Conservation (phyloP, 2,329 filamentous ascomycete genomes). For the Fusarium secorum region DNA sequence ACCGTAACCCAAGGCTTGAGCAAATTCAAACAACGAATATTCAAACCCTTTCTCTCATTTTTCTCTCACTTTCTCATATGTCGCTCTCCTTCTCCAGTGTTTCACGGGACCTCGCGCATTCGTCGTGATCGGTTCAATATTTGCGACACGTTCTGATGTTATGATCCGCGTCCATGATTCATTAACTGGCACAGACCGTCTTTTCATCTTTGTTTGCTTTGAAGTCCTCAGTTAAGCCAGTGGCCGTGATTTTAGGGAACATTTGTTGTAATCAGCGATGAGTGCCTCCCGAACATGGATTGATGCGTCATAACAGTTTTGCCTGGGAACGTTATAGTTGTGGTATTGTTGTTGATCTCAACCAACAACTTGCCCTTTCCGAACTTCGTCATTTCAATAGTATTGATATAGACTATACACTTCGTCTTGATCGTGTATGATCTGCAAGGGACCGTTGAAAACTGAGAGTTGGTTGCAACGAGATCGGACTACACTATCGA, state of each 20-base stretch:
- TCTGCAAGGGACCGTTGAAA: not conserved
- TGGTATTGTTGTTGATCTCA: not conserved
- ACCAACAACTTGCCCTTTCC: not conserved
- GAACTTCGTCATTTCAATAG: not conserved
- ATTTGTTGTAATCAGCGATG: not conserved
- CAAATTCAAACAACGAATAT: not conserved
- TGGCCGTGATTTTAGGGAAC: too few species aligned
- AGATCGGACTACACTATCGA: not conserved
- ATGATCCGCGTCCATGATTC: conserved; percentile 30
- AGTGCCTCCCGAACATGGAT: not conserved
- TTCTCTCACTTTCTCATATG: too few species aligned
- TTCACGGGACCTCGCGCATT: conserved; percentile 16
- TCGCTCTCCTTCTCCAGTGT: not conserved
- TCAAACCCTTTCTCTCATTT: not conserved
- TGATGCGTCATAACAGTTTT: conserved; percentile 4
- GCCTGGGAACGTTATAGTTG: not conserved
- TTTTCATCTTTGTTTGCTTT: conserved; percentile 20
- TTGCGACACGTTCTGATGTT: conserved; percentile 14
- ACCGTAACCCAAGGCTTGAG: not conserved
- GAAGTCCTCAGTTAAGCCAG: not conserved
- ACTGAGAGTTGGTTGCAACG: not conserved
- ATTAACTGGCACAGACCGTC: conserved; percentile 8
- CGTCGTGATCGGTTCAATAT: not conserved
- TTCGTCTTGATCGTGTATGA: not conserved
- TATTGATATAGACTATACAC: not conserved